phyloP scores from a whole-genome alignment of 768 basidiomycete species.

The Thelephora aurantiotincta region DNA sequence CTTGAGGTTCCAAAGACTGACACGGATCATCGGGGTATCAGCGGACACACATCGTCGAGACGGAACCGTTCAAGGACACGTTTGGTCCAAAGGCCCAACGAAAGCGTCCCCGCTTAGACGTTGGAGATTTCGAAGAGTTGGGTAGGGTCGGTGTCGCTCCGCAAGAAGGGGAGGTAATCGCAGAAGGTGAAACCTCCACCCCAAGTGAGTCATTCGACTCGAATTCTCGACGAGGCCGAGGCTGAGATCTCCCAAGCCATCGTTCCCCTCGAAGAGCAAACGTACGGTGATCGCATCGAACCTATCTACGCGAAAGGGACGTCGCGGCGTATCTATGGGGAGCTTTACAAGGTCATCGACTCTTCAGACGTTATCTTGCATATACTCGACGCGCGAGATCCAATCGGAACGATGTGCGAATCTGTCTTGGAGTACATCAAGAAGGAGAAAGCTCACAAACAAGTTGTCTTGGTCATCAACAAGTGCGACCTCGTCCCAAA shows the following conservation, averaged over 20 bases:
- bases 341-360: slow-evolving; percentile 98
- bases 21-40: slow-evolving; percentile 20
- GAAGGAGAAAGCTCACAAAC: slow-evolving; percentile 97
- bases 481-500: slow-evolving; percentile 98
- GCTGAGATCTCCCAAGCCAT: slow-evolving; percentile 17
- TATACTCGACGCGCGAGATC: slow-evolving; percentile 90
- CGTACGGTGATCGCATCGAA: slow-evolving; percentile 71
- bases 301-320: slow-evolving; percentile 95
- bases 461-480: slow-evolving; percentile 92
- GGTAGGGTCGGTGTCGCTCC: slow-evolving; percentile 46
- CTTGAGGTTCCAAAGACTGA: neutral
- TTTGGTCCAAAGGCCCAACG: slow-evolving; percentile 95
- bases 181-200: slow-evolving; percentile 23
- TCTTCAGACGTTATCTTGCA: slow-evolving; percentile 95
- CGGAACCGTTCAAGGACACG: slow-evolving; percentile 87
- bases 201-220: slow-evolving; percentile 25
- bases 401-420: slow-evolving; percentile 89
- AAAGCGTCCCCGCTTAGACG: slow-evolving; percentile 76
- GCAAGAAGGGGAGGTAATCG: slow-evolving; percentile 31
- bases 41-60: slow-evolving; percentile 90
- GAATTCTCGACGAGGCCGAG: slow-evolving; percentile 5
- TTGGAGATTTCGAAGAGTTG: slow-evolving; percentile 88
- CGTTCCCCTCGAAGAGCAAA: slow-evolving; percentile 32
- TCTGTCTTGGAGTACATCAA: slow-evolving; percentile 84
- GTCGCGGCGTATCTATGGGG: slow-evolving; percentile 90